phyloP scores from a whole-genome alignment of 176 grass and related monocot genomes.

The Juncus inflexus region DNA sequence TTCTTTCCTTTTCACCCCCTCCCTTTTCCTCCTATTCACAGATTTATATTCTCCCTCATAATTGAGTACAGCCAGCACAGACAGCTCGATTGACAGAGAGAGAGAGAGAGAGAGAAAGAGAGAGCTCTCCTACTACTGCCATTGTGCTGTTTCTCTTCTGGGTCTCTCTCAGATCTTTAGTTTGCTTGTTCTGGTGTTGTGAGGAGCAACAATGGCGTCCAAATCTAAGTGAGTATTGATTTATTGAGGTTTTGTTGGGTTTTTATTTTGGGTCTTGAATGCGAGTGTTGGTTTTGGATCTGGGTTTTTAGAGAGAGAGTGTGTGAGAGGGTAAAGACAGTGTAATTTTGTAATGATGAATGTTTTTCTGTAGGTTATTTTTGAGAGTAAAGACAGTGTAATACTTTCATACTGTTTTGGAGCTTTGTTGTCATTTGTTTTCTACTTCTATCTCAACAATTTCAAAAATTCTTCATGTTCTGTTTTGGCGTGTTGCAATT shows the following conservation, averaged over 20 bases:
- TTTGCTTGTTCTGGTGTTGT: not conserved
- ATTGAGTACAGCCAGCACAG: not conserved
- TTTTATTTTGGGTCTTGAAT: not conserved
- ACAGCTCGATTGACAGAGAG: slow-evolving; percentile 1
- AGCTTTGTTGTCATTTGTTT: not conserved
- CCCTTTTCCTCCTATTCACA: not conserved
- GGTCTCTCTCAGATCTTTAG: not conserved
- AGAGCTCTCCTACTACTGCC: slow-evolving; percentile 27
- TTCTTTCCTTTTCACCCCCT: not conserved
- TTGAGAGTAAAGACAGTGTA: not conserved
- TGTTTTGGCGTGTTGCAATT: not conserved
- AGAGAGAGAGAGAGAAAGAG: slow-evolving; percentile 23
- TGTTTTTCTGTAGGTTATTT: not conserved
- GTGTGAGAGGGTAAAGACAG: not conserved
- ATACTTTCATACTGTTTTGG: no score
- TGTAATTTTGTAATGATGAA: no score
- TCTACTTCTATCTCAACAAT: not conserved
- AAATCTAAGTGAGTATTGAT: slow-evolving; percentile 37
- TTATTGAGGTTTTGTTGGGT: not conserved
- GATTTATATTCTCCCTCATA: not conserved
- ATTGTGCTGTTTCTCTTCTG: no score
- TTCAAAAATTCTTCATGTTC: slow-evolving; percentile 3
- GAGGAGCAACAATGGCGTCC: slow-evolving; percentile 33
- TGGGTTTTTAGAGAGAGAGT: not conserved
- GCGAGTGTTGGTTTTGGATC: no score